Evolutionary conservation across 768 basidiomycete species (phyloP), one percentile per base, ranked within the genome.

Genomic region (Tylopilus subfusipes): DNA sequence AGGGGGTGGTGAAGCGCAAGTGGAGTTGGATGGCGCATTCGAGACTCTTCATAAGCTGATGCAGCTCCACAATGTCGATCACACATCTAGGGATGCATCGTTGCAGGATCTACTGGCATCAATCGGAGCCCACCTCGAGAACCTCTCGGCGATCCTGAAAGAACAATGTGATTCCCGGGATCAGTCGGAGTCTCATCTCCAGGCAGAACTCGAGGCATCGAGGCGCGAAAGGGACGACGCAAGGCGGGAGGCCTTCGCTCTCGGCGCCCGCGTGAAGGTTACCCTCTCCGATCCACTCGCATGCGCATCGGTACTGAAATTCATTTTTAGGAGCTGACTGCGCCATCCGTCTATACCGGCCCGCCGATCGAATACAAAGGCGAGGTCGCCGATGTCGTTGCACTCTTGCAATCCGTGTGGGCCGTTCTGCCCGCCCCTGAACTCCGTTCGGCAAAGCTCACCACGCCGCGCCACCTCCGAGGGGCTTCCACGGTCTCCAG

Each of bases 361-460:
- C 71, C 71, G 5, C 62, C 68, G 54, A 58, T 67, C 56, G 56
- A 67, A 62, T 60, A 63, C 63, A 60, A 68, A 55, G 68, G 74
- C 5, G 85, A 86, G 43, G 75, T 81, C 18, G 75, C 76, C 24
- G 77, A 79, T 8, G 75, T 91, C 56, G 75, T 84, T 34, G 75
- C 83, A 6, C 68, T 85, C 21, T 79, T 96, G 29, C 79, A 79
- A 48, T 82, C 89, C 11, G 62, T 96, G 22, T 98, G 93, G 93
- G 71, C 78, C 5, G 76, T 87, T 38, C 80, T 98, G 0, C 94
- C 94, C 12, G 89, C 92, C 2, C 84, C 90, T 11, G 90, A 94
- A 70, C 81, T 85, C 13, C 88, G 95, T 27, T 85, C 83, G 1
- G 72, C 83, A 47, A 88, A 82, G 62, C 80, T 88, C 58, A 73